Conservation (phyloP, 331 rosid species). For the Ulmus americana region DNA sequence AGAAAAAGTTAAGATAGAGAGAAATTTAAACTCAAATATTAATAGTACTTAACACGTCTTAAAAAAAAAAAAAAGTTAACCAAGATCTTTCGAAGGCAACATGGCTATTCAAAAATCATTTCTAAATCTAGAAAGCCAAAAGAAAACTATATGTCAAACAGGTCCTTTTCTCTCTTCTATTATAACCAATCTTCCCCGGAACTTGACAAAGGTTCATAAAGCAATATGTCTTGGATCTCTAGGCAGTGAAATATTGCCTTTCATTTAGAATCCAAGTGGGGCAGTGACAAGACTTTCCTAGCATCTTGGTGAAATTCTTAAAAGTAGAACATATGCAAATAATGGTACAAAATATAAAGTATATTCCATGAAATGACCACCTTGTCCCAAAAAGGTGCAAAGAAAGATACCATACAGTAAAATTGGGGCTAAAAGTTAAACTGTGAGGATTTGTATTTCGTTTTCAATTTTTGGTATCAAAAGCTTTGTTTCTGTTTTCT, state of each 20-base stretch:
- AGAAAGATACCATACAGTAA: background rate
- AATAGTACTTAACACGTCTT: too few relatives aligned
- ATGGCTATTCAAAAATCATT: too few relatives aligned
- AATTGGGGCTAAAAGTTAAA: background rate
- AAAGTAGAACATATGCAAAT: background rate
- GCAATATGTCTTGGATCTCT: background rate
- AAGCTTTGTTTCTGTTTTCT: conserved; percentile 8
- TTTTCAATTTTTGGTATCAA: background rate
- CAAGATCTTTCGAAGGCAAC: too few relatives aligned
- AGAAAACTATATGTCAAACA: too few relatives aligned
- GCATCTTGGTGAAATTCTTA: background rate
- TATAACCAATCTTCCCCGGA: background rate
- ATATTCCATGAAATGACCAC: background rate
- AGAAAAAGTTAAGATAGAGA: too few relatives aligned
- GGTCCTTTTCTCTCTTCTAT: background rate
- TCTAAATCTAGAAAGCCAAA: too few relatives aligned
- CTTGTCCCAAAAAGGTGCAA: background rate
- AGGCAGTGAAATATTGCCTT: background rate
- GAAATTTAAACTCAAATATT: too few relatives aligned
- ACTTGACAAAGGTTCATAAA: background rate
- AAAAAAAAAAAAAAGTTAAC: too few relatives aligned
- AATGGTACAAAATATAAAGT: background rate
- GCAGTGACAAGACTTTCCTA: background rate
- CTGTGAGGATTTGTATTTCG: background rate
- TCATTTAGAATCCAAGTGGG: background rate